Evolutionary conservation across 2,329 filamentous ascomycete genomes (phyloP), one percentile per base, ranked within the genome.

Genomic region (Didymella arachidicola): DNA sequence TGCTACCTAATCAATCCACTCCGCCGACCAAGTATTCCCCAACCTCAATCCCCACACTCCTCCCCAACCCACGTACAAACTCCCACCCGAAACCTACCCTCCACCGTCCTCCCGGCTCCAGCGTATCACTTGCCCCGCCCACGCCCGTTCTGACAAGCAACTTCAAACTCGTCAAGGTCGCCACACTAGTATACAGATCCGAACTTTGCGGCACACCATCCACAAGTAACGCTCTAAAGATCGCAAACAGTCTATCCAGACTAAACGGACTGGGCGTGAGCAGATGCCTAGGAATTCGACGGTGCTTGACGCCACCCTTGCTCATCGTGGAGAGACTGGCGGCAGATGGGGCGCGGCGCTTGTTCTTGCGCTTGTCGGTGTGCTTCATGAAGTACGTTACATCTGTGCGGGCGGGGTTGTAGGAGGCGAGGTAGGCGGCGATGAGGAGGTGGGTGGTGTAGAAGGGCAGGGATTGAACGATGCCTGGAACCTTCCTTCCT

Each of bases 11-110:
- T 56, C 29, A 60, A 42, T 77, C 74, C 44, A 75, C 73, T 18
- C 74, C 74, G 3, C 74, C 74, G 47, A 75, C 73, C 6, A 76
- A 42, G 68, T 71, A 93, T 73, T 94, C 91, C 62, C 91, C 87
- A 12, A 93, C 83, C 74, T 93, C 90, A n/a, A 95, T 83, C 2
- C 89, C 89, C 50, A 95, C 85, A 70, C 86, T 89, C 70, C 91
- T 80, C 27, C 90, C 91, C 62, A 95, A 78, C 3, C 83, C 84
- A 60, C 88, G 81, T 7, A 91, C 86, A 62, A 89, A 87, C 70
- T 95, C 92, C 90, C 90, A 93, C 1, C 88, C 87, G 57, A 91
- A 87, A 66, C 90, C 91, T 10, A 93, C 88, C 69, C 89, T 86
- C 89, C 90, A 95, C 76, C 89, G 88, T 5, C 86, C 87, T 0